Evolutionary conservation across 176 grass and related monocot species (phyloP).

Genomic region (Alopecurus myosuroides): DNA sequence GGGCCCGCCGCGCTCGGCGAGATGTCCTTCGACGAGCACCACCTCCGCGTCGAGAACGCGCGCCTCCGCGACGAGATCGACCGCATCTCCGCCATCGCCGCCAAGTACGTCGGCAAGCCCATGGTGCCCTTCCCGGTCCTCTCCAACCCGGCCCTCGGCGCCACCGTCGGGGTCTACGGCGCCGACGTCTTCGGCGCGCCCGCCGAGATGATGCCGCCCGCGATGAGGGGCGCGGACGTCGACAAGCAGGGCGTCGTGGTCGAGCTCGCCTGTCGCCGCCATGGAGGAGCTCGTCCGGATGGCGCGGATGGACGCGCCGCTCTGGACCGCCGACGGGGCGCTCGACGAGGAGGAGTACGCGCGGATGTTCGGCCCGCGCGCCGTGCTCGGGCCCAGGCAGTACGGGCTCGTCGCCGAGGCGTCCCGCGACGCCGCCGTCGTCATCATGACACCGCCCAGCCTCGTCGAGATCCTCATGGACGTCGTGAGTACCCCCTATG

Average conservation of each 20-base stretch:
- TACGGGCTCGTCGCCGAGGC: conserved; percentile 78
- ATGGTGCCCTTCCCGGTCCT: conserved; percentile 77
- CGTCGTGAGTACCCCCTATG: conserved; percentile 61
- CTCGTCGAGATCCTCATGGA: conserved; percentile 99
- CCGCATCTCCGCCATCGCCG: conserved; percentile 88
- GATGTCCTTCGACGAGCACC: conserved; percentile 87
- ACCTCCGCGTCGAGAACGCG: conserved; percentile 67
- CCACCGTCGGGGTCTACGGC: conserved; percentile 28
- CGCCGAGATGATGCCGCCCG: conserved; percentile 26
- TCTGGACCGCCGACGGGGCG: conserved; percentile 53
- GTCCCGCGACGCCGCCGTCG: conserved; percentile 64
- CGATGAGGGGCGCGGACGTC: conserved; percentile 31
- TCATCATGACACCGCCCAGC: conserved; percentile 96
- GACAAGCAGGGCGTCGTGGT: conserved; percentile 57
- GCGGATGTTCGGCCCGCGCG: conserved; percentile 31
- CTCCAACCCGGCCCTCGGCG: conserved; percentile 44
- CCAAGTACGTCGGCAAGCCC: conserved; percentile 96
- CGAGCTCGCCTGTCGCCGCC: conserved; percentile 86
- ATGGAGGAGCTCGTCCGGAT: conserved; percentile 94
- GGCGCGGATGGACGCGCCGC: conserved; percentile 69
- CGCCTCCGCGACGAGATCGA: conserved; percentile 78
- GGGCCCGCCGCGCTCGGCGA: conserved; percentile 63
- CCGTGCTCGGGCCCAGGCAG: conserved; percentile 58
- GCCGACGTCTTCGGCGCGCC: conserved; percentile 1
- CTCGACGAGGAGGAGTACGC: conserved; percentile 90